Conservation (phyloP, 306 rosid genomes). For the Abrus precatorius region DNA sequence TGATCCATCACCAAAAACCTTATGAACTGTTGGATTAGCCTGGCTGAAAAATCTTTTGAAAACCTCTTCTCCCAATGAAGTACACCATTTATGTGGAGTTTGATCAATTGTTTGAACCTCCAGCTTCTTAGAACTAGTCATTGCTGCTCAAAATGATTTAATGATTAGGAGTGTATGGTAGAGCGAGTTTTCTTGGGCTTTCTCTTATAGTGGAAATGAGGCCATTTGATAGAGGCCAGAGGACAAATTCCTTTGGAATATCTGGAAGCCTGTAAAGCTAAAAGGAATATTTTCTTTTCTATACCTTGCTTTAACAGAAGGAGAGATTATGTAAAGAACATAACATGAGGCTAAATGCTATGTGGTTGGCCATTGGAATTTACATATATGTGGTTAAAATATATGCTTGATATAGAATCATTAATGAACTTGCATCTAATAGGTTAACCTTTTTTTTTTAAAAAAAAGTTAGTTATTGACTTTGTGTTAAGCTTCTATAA, state of each 20-base stretch:
- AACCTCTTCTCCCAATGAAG: slow-evolving; percentile 76
- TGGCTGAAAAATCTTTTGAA: slow-evolving; percentile 68
- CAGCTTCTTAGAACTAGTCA: slow-evolving; percentile 56
- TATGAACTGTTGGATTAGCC: slow-evolving; percentile 59
- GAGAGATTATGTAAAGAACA: slow-evolving; percentile 44
- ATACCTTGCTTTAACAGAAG: slow-evolving; percentile 40
- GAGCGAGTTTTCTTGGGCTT: slow-evolving; percentile 40
- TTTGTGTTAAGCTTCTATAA: too few species aligned
- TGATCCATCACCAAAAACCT: slow-evolving; percentile 80
- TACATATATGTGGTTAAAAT: not conserved
- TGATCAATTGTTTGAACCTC: slow-evolving; percentile 64
- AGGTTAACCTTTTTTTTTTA: too few species aligned
- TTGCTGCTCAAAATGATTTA: slow-evolving; percentile 32
- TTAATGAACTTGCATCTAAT: too few species aligned
- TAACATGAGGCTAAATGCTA: slow-evolving; percentile 36
- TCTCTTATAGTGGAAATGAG: slow-evolving; percentile 45
- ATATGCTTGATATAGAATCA: too few species aligned
- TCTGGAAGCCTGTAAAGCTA: slow-evolving; percentile 64
- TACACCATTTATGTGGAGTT: slow-evolving; percentile 72
- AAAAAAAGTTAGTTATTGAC: too few species aligned
- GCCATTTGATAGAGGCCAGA: slow-evolving; percentile 42
- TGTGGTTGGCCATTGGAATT: slow-evolving; percentile 12
- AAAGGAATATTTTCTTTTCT: slow-evolving; percentile 44
- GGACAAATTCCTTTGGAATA: slow-evolving; percentile 70
- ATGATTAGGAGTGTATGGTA: slow-evolving; percentile 43